Evolutionary conservation across 495 filamentous ascomycete genomes (phyloP), one percentile per base, ranked within the genome.

Genomic region (Talaromyces trachyspermus): DNA sequence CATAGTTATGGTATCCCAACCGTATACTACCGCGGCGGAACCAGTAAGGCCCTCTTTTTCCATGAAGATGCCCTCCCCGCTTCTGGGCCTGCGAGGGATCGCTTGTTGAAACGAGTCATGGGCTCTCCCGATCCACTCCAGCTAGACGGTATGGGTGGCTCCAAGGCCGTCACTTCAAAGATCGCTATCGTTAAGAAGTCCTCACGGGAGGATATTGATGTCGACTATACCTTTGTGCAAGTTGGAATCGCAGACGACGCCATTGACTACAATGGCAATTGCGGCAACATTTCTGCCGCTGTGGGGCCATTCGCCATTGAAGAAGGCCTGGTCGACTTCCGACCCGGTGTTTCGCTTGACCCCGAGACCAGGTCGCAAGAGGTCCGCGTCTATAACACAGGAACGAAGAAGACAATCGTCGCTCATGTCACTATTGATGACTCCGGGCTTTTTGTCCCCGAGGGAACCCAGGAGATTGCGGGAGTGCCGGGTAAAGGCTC

Each of bases 151-250:
- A 69, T 88, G 56, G 85, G 85, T 2, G 83, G 80, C 0, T 85
- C 85, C 4, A 75, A 84, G 50, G 82, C 78, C 23, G 79, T 75
- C 19, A 77, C 85, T 4, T 84, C 80, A 12, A 88, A 89, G 60
- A 68, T 88, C 6, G 85, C 82, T 63, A 70, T 88, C 15, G 65
- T 88, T 3, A 70, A 69, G 6, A 58, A 58, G 1, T 69, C 76
- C 4, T 47, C 53, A 0, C 69, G 70, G 23, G 52, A 41, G 0
- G 76, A 77, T 36, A 77, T 77, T 0, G 81, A 88, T 45, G 66
- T 88, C 14, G 84, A 88, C 41, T 88, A 82, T 52, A 88, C 83
- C 0, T 88, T 88, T 49, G 76, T 81, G 3, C 78, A 81, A 19
- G 70, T 88, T 2, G 83, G 83, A 0, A 70, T 88, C 44, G 68